Conservation (phyloP, 2,329 filamentous ascomycete species). For the Hypoxylon sp. region DNA sequence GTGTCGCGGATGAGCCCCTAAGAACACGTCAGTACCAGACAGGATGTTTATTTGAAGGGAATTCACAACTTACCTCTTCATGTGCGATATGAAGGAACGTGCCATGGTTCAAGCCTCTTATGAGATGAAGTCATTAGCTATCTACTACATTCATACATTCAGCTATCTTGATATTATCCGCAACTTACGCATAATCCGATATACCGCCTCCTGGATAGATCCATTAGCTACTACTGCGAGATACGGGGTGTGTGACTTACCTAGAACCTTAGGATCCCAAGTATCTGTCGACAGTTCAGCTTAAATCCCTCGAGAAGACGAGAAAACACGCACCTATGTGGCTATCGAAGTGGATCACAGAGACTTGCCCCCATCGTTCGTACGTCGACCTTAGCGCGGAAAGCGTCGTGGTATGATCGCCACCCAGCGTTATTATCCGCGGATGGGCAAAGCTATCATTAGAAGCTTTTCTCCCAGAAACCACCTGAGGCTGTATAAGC, state of each 20-base stretch:
- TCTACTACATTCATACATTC: neutral
- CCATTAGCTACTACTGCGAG: conserved; percentile 7
- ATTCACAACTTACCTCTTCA: conserved; percentile 61
- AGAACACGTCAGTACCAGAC: neutral
- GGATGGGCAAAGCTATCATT: conserved; percentile 60
- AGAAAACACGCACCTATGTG: conserved; percentile 66
- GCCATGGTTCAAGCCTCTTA: conserved; percentile 70
- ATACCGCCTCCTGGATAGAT: conserved; percentile 64
- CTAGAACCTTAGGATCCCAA: conserved; percentile 76
- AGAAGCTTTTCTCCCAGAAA: conserved; percentile 56
- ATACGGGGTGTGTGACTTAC: conserved; percentile 50
- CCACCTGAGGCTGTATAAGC: conserved; percentile 43
- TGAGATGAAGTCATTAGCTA: conserved; percentile 6
- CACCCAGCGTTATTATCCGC: conserved; percentile 73
- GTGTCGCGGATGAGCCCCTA: conserved; percentile 69
- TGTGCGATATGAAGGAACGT: conserved; percentile 74
- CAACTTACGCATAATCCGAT: conserved; percentile 70
- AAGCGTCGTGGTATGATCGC: conserved; percentile 75
- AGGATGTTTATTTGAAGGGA: no score
- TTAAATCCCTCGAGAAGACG: conserved; percentile 10
- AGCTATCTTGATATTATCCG: neutral
- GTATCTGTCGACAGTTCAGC: conserved; percentile 65
- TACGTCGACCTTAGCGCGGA: conserved; percentile 73
- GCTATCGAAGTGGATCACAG: conserved; percentile 75
- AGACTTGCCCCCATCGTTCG: conserved; percentile 69